Percentiles rank a stretch among this genome's conserved stretches.
These are phyloP conservation scores for Nakazawaea ambrosiae DNA, from an alignment of 805 yeast genomes.

Conservation along the genomic window DNA sequence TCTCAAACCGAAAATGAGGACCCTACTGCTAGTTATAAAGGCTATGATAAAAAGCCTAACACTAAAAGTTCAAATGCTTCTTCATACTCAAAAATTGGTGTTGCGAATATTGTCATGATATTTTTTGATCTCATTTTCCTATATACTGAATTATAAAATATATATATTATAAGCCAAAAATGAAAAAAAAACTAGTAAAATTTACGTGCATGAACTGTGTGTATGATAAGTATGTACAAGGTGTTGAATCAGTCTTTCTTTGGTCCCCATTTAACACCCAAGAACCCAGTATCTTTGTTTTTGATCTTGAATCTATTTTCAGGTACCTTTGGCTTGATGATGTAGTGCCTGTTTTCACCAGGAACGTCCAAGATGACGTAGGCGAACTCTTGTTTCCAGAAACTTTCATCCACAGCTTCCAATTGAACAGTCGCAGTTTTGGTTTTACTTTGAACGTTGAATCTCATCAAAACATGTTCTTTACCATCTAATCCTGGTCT, in stretches of 20 bases:
- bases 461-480: constrained; percentile 77
- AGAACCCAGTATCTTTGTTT: constrained; percentile 45
- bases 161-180: background rate
- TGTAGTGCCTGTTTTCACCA: constrained; percentile 58
- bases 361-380: constrained; percentile 74
- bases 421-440: constrained; percentile 66
- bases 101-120: background rate
- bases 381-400: constrained; percentile 60
- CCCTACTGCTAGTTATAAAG: no score
- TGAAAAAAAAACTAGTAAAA: no score
- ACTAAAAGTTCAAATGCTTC: no score
- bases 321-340: constrained; percentile 52
- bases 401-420: constrained; percentile 69
- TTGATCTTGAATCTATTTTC: constrained; percentile 32
- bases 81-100: no score
- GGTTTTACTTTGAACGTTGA: constrained; percentile 70
- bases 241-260: constrained; percentile 52
- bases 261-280: constrained; percentile 87
- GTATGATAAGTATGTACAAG: no score
- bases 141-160: background rate
- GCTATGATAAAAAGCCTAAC: no score
- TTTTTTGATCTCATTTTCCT: background rate
- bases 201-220: no score
- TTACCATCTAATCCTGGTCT: constrained; percentile 68
- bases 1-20: no score